Evolutionary conservation across 352 stramenopile species (phyloP).

Genomic region (Paralagenidium karlingii): DNA sequence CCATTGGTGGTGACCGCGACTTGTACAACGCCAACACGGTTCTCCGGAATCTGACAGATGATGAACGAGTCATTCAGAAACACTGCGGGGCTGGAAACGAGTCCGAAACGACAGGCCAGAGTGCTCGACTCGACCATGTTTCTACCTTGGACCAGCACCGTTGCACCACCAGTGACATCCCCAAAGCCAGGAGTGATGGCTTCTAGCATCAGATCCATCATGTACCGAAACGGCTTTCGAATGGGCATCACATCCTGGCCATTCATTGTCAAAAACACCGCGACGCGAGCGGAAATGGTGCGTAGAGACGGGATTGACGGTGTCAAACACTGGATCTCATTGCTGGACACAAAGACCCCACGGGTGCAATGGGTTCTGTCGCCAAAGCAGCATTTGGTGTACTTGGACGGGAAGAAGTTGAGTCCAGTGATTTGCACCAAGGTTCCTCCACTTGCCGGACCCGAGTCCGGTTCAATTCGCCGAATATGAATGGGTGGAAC

Average conservation of each 20-base stretch:
- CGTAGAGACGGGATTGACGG: constrained; percentile 3
- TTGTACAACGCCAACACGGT: constrained; percentile 9
- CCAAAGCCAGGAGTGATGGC: constrained; percentile 22
- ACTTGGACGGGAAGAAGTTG: constrained; percentile 42
- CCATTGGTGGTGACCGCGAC: constrained; percentile 57
- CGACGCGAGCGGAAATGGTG: constrained; percentile 11
- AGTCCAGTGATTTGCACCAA: constrained; percentile 32
- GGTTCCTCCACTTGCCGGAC: constrained; percentile 34
- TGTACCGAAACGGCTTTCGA: constrained; percentile 55
- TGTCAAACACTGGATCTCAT: constrained; percentile 8
- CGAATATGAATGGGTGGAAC: constrained; percentile 27
- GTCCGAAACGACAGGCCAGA: constrained; percentile 44
- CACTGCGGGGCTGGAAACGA: constrained; percentile 17
- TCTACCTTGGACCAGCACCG: constrained; percentile 38
- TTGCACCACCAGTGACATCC: constrained; percentile 32
- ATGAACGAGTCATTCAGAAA: constrained; percentile 50
- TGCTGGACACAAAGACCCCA: constrained; percentile 8
- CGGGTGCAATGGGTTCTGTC: constrained; percentile 17
- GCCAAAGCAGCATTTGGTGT: constrained; percentile 53
- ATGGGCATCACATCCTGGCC: too few relatives aligned
- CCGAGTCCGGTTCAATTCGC: constrained; percentile 22
- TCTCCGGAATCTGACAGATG: constrained; percentile 35
- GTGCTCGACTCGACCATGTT: constrained; percentile 37
- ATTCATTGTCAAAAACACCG: constrained; percentile 64
- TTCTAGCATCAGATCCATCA: constrained; percentile 25